These are phyloP conservation scores for Helichrysum umbraculigerum DNA, from an alignment of 129 eudicot genomes.

Conservation along the genomic window DNA sequence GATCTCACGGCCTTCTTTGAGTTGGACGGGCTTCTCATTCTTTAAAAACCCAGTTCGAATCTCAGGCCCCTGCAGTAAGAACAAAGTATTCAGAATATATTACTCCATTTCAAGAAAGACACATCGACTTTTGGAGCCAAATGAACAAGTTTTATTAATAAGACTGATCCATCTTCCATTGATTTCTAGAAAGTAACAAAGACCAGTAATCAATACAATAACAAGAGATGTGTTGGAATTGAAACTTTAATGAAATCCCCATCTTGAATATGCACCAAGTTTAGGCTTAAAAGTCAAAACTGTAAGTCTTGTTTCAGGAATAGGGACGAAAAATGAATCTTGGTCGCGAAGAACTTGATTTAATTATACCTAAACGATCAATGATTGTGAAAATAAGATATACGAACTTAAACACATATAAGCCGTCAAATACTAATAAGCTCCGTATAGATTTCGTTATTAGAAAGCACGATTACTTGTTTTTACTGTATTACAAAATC, in stretches of 20 bases:
- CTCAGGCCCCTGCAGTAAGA: slow-evolving; percentile 82
- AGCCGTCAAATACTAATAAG: neutral
- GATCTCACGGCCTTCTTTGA: slow-evolving; percentile 80
- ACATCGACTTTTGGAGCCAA: neutral
- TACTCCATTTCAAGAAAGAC: neutral
- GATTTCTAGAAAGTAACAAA: neutral
- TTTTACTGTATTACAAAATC: neutral
- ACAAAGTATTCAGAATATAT: neutral
- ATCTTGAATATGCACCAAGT: neutral
- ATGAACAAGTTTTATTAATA: neutral
- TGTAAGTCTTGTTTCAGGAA: neutral
- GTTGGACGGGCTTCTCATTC: slow-evolving; percentile 81
- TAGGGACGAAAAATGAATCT: neutral
- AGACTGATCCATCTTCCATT: neutral
- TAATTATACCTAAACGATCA: neutral
- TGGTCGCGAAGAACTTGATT: neutral
- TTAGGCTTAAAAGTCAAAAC: slow-evolving; percentile 1
- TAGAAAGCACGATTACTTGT: neutral
- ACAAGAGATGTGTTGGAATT: neutral
- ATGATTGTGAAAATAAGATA: neutral
- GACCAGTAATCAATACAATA: neutral
- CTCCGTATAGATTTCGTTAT: neutral
- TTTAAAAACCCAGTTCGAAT: slow-evolving; percentile 86
- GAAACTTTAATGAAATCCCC: neutral
- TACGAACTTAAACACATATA: neutral